Evolutionary conservation across 805 yeast species (phyloP), one percentile per base, ranked within the genome.

Genomic region (Cyberlindnera euphorbiae): DNA sequence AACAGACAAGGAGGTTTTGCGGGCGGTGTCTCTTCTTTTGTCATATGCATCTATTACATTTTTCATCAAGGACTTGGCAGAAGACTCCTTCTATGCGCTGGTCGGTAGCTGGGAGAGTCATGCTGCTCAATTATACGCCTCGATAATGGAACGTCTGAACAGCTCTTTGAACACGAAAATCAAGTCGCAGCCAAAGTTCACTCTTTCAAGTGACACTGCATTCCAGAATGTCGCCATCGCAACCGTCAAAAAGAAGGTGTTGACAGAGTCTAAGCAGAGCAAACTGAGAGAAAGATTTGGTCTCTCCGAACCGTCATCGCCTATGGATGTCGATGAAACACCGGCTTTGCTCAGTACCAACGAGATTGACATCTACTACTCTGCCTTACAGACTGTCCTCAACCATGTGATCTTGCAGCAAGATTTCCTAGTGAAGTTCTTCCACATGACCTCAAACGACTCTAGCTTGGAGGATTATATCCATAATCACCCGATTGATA

Each of bases 1-100:
- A 6, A 29, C 39, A n/a, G 32, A 32, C 22, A 41, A 38, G 15
- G 36, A 33, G 17, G 26, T 33, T 10, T 16, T 36, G 17, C 29
- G 29, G 7, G 21, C 43, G 11, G 47, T 73, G 22, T 52, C 71
- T 0, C 55, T 59, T n/a, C 39, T 74, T 18, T 32, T 75, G 36
- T 63, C 69, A 1, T 67, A 67, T 32, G 58, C 74, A 11, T 77
- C 79, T 0, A 49, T 77, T 17, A 57, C 73, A 2, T 59, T 77
- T 2, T 81, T 81, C 50, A 67, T 81, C 16, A 82, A 79, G 44
- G 76, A 75, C 33, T 62, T 75, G 4, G 74, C 82, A 3, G 57
- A 60, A 0, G 58, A 57, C 3, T 69, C 72, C 5, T 83, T 71
- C 54, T 41, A 55, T 26, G 58, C 59, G 1, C 54, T 79, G 13